These are phyloP conservation scores for Ilyonectria sp. DNA, from an alignment of 2,329 filamentous ascomycete species.

Conservation along the genomic window DNA sequence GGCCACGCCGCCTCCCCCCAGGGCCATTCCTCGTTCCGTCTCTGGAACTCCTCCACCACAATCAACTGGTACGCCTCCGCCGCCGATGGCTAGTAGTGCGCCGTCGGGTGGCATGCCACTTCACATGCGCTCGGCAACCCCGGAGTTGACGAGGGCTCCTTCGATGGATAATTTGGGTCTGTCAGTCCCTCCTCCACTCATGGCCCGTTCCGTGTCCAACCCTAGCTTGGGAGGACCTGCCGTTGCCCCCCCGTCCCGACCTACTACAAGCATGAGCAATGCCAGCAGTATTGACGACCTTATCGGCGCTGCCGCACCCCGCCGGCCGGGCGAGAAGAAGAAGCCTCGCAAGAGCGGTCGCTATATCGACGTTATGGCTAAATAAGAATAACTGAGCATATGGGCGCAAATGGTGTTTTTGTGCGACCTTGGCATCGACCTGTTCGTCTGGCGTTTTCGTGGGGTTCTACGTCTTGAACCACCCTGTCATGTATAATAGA, in stretches of 20 bases:
- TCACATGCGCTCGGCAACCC: slow-evolving; percentile 46
- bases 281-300: slow-evolving; percentile 97
- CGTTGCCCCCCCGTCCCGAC: slow-evolving; percentile 75
- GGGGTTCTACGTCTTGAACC: slow-evolving; percentile 37
- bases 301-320: slow-evolving; percentile 79
- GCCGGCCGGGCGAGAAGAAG: slow-evolving; percentile 77
- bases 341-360: slow-evolving; percentile 86
- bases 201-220: slow-evolving; percentile 65
- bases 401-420: slow-evolving; percentile 21
- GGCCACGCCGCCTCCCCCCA: slow-evolving; percentile 86
- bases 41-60: slow-evolving; percentile 67
- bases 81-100: slow-evolving; percentile 51
- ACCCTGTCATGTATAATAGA: slow-evolving; percentile 46
- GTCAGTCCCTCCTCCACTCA: slow-evolving; percentile 50
- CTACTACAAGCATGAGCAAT: slow-evolving; percentile 87
- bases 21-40: slow-evolving; percentile 68
- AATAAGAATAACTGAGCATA: slow-evolving; percentile 56
- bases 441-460: slow-evolving; percentile 38
- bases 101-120: slow-evolving; percentile 51
- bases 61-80: slow-evolving; percentile 51
- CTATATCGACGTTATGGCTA: slow-evolving; percentile 97
- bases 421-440: slow-evolving; percentile 26
- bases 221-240: slow-evolving; percentile 59
- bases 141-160: slow-evolving; percentile 52
- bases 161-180: slow-evolving; percentile 56